Evolutionary conservation across 1,284 basidiomycete species (phyloP), one percentile per base, ranked within the genome.

Genomic region (Tilletia caries): DNA sequence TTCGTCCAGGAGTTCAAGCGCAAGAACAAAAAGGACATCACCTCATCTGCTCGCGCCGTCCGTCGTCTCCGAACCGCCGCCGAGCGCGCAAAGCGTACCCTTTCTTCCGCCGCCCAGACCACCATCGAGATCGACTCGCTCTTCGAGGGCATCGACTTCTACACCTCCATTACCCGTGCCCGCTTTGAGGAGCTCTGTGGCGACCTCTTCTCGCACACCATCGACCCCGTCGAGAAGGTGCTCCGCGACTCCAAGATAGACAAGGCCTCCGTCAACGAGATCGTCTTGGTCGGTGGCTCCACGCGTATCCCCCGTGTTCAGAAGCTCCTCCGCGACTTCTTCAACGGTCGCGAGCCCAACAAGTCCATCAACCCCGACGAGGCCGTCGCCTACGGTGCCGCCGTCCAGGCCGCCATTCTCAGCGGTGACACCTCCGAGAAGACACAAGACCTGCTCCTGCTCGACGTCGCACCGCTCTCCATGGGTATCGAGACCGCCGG

Each of bases 121-220:
- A 91, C 94, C 79, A 93, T 98, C 79, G 95, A 98, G 86, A 96
- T 98, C 84, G 95, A 97, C 87, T 97, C 95, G 68, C 91, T 98
- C 78, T 97, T 89, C 85, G 93, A 96, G 88, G 95, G 95, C 84
- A 91, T 95, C 84, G 95, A 98, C 87, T 97, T 98, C 88, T 97
- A 95, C 89, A 95, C 94, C 48, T 93, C 92, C 70, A 90, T 98
- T 84, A 98, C 95, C 23, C 94, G 95, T 88, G 95, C 95, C 70
- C 92, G 94, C 84, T 98, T 98, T 89, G 95, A 98, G 87, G 95
- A 98, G 86, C 87, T 98, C 73, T 95, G 93, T 88, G 92, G 94
- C 85, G 94, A 95, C 84, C 89, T 96, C 83, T 98, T 98, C 93
- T 92, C 92, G 76, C 89, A 90, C 82, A 98, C 95, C 70, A 89